Base-by-base conservation (phyloP, 1,284 basidiomycete species). In the Heterobasidion parviporum region DNA sequence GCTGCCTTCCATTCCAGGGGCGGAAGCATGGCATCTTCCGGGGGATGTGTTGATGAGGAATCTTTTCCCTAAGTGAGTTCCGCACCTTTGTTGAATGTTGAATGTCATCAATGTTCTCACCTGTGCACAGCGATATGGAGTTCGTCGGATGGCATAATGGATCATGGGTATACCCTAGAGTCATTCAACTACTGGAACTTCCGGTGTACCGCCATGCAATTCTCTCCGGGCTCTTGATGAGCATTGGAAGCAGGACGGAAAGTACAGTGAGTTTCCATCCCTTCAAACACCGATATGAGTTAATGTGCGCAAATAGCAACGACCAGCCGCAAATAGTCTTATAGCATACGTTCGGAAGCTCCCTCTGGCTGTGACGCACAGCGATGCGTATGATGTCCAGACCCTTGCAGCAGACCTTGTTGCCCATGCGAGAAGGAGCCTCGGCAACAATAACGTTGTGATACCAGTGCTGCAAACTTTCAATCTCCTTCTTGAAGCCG, bases 401-500 rank as follows among this genome's bases (percentile, higher is more conserved):
- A 67, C 71, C 14, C 70, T 93, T 7, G 69, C 77, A 3, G 70
- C 74, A 16, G 81, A 90, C 61, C 74, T 90, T 35, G 60, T 84
- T 10, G 62, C 72, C 1, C 74, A 83, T 56, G 81, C 74, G 1
- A 76, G 76, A 59, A 65, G 72, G 33, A 82, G 87, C 59, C 62
- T 83, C 43, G 70, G 74, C 15, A 79, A 79, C 4, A 96, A 95
- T 65, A 74, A 76, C 34, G 70, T 88, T 36, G 84, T 94, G 47
- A 75, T 95, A 10, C 92, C 93, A 0, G 77, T 89, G 2, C 70
- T 94, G 59, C 86, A 90, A 62, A 85, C 86, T 1, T 79, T 90
- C 56, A 84, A 84, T 61, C 71, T 87, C 48, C 69, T 95, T 18
- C 74, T 92, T 7, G 84, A 89, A 63, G 81, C 78, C 46, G 82